These are phyloP conservation scores for Pythium aquatile DNA, from an alignment of 352 stramenopile genomes.

Conservation along the genomic window DNA sequence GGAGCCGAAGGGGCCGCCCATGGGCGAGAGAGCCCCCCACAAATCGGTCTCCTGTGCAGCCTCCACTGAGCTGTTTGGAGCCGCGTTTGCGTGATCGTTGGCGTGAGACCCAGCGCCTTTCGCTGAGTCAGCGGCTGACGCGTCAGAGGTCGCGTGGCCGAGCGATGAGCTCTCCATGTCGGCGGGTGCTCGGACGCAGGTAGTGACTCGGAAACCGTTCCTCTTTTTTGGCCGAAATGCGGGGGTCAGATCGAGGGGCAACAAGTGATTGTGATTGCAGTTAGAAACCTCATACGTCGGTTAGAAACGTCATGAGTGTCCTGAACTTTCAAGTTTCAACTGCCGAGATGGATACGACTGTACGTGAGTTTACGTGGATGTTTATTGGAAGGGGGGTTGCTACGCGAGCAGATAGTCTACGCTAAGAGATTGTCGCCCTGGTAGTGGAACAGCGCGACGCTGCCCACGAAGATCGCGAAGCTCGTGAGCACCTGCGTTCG, in stretches of 20 bases:
- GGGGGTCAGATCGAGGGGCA: background rate
- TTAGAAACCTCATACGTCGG: background rate
- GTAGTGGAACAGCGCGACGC: constrained; percentile 74
- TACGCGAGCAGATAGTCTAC: constrained; percentile 30
- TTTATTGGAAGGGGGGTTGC: background rate
- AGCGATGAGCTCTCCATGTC: constrained; percentile 17
- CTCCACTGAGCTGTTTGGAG: background rate
- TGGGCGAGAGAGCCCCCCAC: background rate
- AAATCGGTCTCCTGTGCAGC: background rate
- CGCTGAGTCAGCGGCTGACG: background rate
- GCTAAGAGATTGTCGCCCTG: constrained; percentile 82
- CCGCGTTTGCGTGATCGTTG: background rate
- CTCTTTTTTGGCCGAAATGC: constrained; percentile 4
- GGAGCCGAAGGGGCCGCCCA: background rate
- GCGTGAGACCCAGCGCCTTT: background rate
- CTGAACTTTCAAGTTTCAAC: background rate
- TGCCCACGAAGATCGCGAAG: constrained; percentile 74
- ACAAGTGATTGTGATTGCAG: background rate
- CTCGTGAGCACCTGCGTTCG: constrained; percentile 72
- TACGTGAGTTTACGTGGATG: constrained; percentile 11
- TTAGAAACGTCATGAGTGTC: background rate
- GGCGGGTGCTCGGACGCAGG: background rate
- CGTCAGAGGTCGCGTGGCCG: background rate
- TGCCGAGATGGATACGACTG: background rate
- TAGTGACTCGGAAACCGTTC: constrained; percentile 5